Evolutionary conservation across 2,329 filamentous ascomycete genomes (phyloP), one percentile per base, ranked within the genome.

Genomic region (Trichophyton rubrum): DNA sequence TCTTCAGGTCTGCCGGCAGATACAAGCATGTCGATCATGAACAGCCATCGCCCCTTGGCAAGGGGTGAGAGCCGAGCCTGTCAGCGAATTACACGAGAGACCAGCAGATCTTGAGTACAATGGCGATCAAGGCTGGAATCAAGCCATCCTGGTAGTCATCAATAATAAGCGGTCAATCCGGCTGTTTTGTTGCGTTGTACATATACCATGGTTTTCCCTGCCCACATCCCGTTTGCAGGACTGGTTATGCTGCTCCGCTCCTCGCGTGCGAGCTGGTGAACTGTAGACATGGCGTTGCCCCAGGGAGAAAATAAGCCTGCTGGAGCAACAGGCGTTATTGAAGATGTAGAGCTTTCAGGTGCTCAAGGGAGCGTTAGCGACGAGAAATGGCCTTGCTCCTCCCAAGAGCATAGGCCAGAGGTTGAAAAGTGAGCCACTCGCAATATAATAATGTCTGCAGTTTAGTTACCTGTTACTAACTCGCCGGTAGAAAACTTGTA

Each of bases 401-500:
- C 38, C 30, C 24, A 30, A 22, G 11, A 55, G n/a, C 20, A 43
- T 20, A 60, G 59, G 20, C 13, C 27, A 3, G 62, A 64, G 15
- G 35, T 60, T 40, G 62, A 64, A 53, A 64, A 38, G 61, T 62
- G 58, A 13, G 57, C 35, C 20, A n/a, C n/a, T 49, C 27, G 4
- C 22, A 3, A n/a, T 40, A 24, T 6, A 17, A 24, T 49, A 35
- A 55, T 38, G 55, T 41, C 40, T 55, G 22, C 20, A 11, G 7
- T 13, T 20, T 47, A 4, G 5, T 17, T 17, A 7, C 9, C 3
- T 11, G 13, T 6, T 51, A 24, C 13, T 51, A 27, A 13, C 9
- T 30, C 24, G 1, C 40, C n/a, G 40, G 40, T 58, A 64, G 63
- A 51, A 62, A 59, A 5, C 63, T 64, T 33, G 61, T 64, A 11